phyloP scores from a whole-genome alignment of 441 rosid species.

The Adansonia rubrostipa region DNA sequence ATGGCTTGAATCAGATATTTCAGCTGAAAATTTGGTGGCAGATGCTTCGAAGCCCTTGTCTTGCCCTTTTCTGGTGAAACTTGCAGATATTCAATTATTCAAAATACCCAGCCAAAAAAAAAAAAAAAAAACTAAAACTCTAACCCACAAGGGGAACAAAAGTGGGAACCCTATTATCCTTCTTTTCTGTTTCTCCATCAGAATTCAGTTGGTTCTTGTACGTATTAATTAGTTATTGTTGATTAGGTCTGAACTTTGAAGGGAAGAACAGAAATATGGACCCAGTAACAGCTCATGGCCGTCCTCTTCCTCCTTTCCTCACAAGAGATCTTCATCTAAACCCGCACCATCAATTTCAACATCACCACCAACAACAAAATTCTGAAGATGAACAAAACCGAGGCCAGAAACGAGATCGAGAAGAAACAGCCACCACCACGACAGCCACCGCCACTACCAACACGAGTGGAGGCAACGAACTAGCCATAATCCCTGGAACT shows the following conservation, averaged over 20 bases:
- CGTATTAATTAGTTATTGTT: not conserved
- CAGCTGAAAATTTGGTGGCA: slow-evolving; percentile 37
- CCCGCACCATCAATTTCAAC: slow-evolving; percentile 64
- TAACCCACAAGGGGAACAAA: slow-evolving; percentile 14
- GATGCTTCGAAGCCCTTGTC: slow-evolving; percentile 26
- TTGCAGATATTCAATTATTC: slow-evolving; percentile 19
- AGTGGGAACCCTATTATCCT: not conserved
- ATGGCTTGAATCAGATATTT: slow-evolving; percentile 20
- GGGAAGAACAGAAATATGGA: slow-evolving; percentile 47
- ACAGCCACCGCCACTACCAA: slow-evolving; percentile 35
- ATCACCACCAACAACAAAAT: slow-evolving; percentile 47
- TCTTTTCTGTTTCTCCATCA: slow-evolving; percentile 15
- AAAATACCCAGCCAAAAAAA: slow-evolving; percentile 11
- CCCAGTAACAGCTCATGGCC: slow-evolving; percentile 67
- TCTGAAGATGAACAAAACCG: slow-evolving; percentile 54
- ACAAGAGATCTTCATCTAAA: slow-evolving; percentile 74
- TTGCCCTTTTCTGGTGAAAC: slow-evolving; percentile 23
- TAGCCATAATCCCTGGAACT: slow-evolving; percentile 28
- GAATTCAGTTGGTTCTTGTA: not conserved
- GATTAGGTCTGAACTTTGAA: slow-evolving; percentile 15
- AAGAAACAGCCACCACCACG: slow-evolving; percentile 41
- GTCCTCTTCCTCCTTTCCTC: slow-evolving; percentile 78
- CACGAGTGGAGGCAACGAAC: slow-evolving; percentile 39
- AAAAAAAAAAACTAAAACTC: slow-evolving; percentile 4
- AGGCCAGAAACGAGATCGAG: slow-evolving; percentile 66